phyloP scores from a whole-genome alignment of 139 green algal genomes.

The Chlamydomonas incerta region DNA sequence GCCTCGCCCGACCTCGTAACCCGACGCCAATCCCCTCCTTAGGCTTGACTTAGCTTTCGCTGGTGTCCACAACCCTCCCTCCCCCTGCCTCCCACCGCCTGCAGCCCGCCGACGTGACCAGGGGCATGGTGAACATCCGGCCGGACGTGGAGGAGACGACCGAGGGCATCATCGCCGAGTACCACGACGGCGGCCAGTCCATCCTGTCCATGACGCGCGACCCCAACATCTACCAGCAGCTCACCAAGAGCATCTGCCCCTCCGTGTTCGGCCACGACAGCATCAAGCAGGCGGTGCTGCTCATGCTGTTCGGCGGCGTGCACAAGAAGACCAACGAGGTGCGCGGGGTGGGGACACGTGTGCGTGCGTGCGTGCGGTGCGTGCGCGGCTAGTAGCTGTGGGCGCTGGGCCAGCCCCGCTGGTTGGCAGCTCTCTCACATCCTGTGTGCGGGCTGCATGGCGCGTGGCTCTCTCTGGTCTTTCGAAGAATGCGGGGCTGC shows the following conservation, averaged over 20 bases:
- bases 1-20: no score
- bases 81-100: background rate
- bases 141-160: constrained; percentile 68
- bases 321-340: constrained; percentile 89
- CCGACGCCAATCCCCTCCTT: no score
- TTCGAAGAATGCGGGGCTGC: no score
- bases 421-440: no score
- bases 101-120: constrained; percentile 61
- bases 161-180: constrained; percentile 73
- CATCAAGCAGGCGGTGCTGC: constrained; percentile 92
- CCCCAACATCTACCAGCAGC: constrained; percentile 69
- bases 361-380: background rate
- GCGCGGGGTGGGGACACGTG: background rate
- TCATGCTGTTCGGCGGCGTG: constrained; percentile 95
- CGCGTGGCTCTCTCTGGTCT: no score
- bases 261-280: constrained; percentile 85
- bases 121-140: constrained; percentile 86
- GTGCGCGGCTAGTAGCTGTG: background rate
- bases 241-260: constrained; percentile 86
- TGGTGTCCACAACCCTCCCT: background rate
- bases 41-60: no score
- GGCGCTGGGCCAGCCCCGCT: no score
- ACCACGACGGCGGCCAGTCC: constrained; percentile 60
- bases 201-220: constrained; percentile 57
- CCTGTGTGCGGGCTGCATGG: no score